Base-by-base conservation (phyloP, 768 basidiomycete genomes). In the Phanerochaete sordida region DNA sequence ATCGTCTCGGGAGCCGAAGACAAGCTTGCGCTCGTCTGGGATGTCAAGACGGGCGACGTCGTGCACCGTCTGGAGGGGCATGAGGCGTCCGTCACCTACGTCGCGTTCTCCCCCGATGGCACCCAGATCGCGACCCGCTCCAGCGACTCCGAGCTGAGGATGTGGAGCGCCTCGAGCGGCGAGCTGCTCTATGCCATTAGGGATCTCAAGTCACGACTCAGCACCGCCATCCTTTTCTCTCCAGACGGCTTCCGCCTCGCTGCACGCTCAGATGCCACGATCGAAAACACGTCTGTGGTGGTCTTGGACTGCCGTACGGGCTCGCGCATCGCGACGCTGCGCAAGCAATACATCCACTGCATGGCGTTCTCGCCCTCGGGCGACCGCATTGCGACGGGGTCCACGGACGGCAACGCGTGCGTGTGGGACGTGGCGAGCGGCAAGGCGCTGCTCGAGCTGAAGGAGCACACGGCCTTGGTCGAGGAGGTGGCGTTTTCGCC, bases 401-500 rank as follows among this genome's bases (percentile, higher is more conserved):
- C 68, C 15, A 50, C 58, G 37, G 69, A 68, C 44, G n/a, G 43
- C 21, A 63, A 61, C 28, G 33, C 61, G 12, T 30, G 68, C 26
- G 53, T 70, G 11, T 71, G 70, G 73, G 57, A 69, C 52, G 66
- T 63, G 9, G 26, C n/a, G 15, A 62, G 63, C 2, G 68, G 68
- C 26, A 56, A 39, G 35, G 52, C 43, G 21, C 56, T 62, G 2
- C 56, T 58, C 9, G 45, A n/a, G 1, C 56, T 63, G 8, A 19
- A 44, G 0, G 64, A 64, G 28, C 68, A 70, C 59, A 62, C 58
- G 2, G 62, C 47, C 19, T 26, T 56, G 1, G 64, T 69, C 39
- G 77, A 75, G 13, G 70, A 71, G 26, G 76, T 78, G 49, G 67
- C 72, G 59, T 75, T 80, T 60, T 77, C 76, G 15, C 76, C 78